Base-by-base conservation (phyloP, 345 rosid species). In the Ceriops decandra region DNA sequence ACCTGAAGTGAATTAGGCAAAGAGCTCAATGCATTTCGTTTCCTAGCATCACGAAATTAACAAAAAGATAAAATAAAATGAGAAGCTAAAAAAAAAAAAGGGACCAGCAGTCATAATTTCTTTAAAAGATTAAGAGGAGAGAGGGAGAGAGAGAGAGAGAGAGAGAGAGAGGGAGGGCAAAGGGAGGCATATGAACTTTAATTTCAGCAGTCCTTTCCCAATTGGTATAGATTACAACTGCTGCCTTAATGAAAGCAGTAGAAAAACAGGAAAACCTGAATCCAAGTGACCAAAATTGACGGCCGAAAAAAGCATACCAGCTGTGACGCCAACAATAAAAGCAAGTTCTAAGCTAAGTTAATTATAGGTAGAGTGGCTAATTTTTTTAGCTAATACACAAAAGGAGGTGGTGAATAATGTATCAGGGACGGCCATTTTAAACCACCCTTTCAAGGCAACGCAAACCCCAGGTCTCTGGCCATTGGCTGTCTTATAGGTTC, bases 261-360 rank as follows among this genome's bases (percentile, higher is more conserved):
- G 46, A 59, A 63, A 66, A 74, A 69, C 64, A 33, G 73, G 35
- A 73, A 52, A 67, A 64, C 22, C 35, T 6, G 35, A 32, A 32
- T 5, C 35, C 35, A 5, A 32, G 35, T 32, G 7, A 0, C 35
- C 0, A 32, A 32, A 32, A 32, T n/a, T 54, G 80, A 74, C 74
- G 63, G 84, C 70, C 56, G 7, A 65, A 74, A 36, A 74, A 69
- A 63, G 71, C 57, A 62, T 73, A 30, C 31, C 32, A 52, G 58
- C 66, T 67, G 32, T 36, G 54, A 56, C 20, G 52, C 56, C 68
- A 61, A 65, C 65, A 33, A 75, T 62, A 60, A 65, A 64, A 74
- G 72, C 72, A 11, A 2, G 42, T 10, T 2, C 15, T 9, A 36
- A 36, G 22, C 17, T 57, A 75, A 60, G 52, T 62, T 77, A 68